These are phyloP conservation scores for Candida ortonii DNA, from an alignment of 805 yeast genomes.

Conservation along the genomic window DNA sequence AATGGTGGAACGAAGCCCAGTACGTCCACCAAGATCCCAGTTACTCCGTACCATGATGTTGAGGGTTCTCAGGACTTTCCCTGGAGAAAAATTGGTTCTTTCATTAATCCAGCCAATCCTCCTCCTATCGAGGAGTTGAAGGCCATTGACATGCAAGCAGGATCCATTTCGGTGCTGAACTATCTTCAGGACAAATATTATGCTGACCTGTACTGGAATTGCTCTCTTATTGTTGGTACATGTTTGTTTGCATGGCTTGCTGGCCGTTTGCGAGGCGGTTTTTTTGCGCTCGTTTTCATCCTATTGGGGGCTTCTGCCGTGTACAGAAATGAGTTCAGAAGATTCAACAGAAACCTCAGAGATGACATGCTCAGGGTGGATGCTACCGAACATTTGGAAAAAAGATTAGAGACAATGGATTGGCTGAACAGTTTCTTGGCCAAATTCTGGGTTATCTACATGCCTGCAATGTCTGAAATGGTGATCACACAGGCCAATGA, in stretches of 20 bases:
- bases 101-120: slow-evolving; percentile 27
- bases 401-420: slow-evolving; percentile 67
- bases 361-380: slow-evolving; percentile 71
- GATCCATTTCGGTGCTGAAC: slow-evolving; percentile 42
- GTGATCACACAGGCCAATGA: slow-evolving; percentile 71
- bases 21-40: slow-evolving; percentile 4
- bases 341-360: slow-evolving; percentile 69
- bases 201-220: slow-evolving; percentile 72
- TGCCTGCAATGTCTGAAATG: slow-evolving; percentile 79
- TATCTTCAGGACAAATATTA: slow-evolving; percentile 67
- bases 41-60: slow-evolving; percentile 12
- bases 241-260: slow-evolving; percentile 70
- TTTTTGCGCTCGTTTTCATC: slow-evolving; percentile 60
- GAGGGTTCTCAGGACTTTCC: slow-evolving; percentile 27
- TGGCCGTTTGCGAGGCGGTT: slow-evolving; percentile 62
- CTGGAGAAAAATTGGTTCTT: slow-evolving; percentile 36
- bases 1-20: too few relatives aligned
- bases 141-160: slow-evolving; percentile 13
- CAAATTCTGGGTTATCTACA: slow-evolving; percentile 83
- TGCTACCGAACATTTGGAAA: slow-evolving; percentile 62
- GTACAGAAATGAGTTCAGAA: slow-evolving; percentile 68
- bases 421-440: slow-evolving; percentile 78
- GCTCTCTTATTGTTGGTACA: slow-evolving; percentile 60
- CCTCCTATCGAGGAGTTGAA: slow-evolving; percentile 19
- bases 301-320: slow-evolving; percentile 61